Percentiles rank a stretch among this genome's conserved stretches.
Conservation (phyloP, 1,284 basidiomycete species). For the Malassezia cuniculi region DNA sequence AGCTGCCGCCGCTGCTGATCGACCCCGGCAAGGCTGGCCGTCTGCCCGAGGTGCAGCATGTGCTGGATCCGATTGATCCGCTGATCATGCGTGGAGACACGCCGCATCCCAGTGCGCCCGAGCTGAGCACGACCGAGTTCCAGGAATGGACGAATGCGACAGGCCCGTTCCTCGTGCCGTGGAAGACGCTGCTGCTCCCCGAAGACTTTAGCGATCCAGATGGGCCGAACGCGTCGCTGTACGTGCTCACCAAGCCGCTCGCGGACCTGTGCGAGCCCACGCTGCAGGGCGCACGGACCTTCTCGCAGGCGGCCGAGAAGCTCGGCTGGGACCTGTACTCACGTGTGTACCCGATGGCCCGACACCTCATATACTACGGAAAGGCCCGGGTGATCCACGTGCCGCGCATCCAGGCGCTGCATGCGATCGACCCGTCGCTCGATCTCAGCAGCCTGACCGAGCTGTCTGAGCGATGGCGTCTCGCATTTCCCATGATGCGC, state of each 20-base stretch:
- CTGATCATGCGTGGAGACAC: constrained; percentile 26
- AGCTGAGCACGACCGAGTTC: constrained; percentile 16
- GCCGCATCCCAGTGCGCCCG: constrained; percentile 7
- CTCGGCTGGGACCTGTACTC: constrained; percentile 74
- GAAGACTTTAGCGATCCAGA: constrained; percentile 24
- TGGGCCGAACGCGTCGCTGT: not conserved
- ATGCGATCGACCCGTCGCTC: constrained; percentile 50
- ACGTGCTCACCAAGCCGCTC: not conserved
- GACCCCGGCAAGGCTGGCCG: constrained; percentile 20
- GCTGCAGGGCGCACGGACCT: constrained; percentile 47
- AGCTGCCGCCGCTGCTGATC: constrained; percentile 36
- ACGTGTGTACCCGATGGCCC: constrained; percentile 72
- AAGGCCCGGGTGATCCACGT: constrained; percentile 78
- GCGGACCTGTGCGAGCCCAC: constrained; percentile 4
- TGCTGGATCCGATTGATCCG: constrained; percentile 32
- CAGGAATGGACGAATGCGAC: constrained; percentile 36
- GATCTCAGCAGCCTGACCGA: constrained; percentile 51
- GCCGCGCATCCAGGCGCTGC: constrained; percentile 70
- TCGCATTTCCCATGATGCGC: constrained; percentile 58
- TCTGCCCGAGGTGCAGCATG: constrained; percentile 30
- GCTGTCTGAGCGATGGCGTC: constrained; percentile 56
- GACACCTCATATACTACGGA: constrained; percentile 77
- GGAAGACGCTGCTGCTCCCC: constrained; percentile 75
- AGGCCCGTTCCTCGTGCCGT: constrained; percentile 65
- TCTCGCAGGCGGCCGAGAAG: constrained; percentile 70